Evolutionary conservation across 495 filamentous ascomycete species (phyloP).

Genomic region (Evansstolkia leycettana): DNA sequence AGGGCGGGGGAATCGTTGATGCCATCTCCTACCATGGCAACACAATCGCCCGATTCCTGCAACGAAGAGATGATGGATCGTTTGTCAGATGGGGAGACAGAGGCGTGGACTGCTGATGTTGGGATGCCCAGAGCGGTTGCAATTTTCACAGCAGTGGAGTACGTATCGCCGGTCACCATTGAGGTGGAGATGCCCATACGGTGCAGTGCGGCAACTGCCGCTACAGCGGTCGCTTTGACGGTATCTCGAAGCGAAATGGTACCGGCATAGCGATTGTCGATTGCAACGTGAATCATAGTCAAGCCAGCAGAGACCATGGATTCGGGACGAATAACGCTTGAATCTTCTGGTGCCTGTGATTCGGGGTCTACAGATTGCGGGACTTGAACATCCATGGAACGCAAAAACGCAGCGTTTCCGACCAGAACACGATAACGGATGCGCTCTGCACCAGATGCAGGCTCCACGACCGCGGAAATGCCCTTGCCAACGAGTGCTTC

Average conservation of each 20-base stretch:
- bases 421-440: slow-evolving; percentile 66
- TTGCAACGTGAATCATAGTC: slow-evolving; percentile 83
- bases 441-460: slow-evolving; percentile 49
- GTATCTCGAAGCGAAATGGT: slow-evolving; percentile 76
- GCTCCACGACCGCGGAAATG: slow-evolving; percentile 71
- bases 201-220: slow-evolving; percentile 70
- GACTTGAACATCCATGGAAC: slow-evolving; percentile 52
- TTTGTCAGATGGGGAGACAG: slow-evolving; percentile 78
- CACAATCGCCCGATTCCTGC: slow-evolving; percentile 56
- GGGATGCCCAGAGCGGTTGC: slow-evolving; percentile 76
- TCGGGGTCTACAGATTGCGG: slow-evolving; percentile 48
- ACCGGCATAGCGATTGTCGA: slow-evolving; percentile 69
- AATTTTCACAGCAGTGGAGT: slow-evolving; percentile 67
- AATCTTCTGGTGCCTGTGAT: slow-evolving; percentile 8
- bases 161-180: slow-evolving; percentile 90
- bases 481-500: slow-evolving; percentile 74
- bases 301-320: slow-evolving; percentile 43
- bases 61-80: slow-evolving; percentile 68
- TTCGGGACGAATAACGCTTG: slow-evolving; percentile 10
- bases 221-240: slow-evolving; percentile 77
- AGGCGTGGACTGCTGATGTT: slow-evolving; percentile 59
- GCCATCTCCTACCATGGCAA: slow-evolving; percentile 97
- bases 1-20: slow-evolving; percentile 98
- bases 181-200: slow-evolving; percentile 75
- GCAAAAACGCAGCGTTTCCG: slow-evolving; percentile 69